phyloP scores from a whole-genome alignment of 345 rosid species.

The Lumnitzera racemosa region DNA sequence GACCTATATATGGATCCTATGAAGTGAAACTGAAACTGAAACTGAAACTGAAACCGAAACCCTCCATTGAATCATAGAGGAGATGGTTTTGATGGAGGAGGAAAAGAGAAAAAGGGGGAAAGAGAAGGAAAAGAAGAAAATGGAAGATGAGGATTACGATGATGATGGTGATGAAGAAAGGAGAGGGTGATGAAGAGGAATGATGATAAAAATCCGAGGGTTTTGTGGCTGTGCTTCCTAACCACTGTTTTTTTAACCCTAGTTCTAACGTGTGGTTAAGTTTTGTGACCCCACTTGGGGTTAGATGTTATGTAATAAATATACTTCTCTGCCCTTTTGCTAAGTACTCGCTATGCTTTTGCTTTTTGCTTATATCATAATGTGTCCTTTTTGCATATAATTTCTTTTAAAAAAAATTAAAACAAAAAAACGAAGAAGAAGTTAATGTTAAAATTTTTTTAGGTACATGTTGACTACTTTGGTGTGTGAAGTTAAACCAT shows the following conservation, averaged over 20 bases:
- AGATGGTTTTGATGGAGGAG: no score
- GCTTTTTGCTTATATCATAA: not conserved
- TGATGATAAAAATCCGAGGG: constrained; percentile 42
- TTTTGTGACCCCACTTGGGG: constrained; percentile 28
- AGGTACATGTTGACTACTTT: no score
- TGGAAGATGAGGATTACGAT: not conserved
- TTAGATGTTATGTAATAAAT: constrained; percentile 40
- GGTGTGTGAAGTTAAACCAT: no score
- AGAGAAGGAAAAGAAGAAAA: not conserved
- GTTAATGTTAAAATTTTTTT: no score
- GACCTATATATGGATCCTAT: no score
- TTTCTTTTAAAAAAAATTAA: no score
- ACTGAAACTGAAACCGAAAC: no score
- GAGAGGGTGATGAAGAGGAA: constrained; percentile 13
- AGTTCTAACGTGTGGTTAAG: constrained; percentile 42
- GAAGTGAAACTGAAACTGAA: no score
- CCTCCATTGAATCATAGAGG: no score
- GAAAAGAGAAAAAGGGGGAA: not conserved
- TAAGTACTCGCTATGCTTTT: not conserved
- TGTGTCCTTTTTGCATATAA: no score
- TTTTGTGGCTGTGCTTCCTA: constrained; percentile 59
- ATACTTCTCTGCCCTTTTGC: constrained; percentile 7
- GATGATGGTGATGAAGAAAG: constrained; percentile 21
- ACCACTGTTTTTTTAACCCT: constrained; percentile 36
- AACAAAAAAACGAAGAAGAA: no score